Evolutionary conservation across 1,284 basidiomycete genomes (phyloP), one percentile per base, ranked within the genome.

Genomic region (Leucoagaricus sp.): DNA sequence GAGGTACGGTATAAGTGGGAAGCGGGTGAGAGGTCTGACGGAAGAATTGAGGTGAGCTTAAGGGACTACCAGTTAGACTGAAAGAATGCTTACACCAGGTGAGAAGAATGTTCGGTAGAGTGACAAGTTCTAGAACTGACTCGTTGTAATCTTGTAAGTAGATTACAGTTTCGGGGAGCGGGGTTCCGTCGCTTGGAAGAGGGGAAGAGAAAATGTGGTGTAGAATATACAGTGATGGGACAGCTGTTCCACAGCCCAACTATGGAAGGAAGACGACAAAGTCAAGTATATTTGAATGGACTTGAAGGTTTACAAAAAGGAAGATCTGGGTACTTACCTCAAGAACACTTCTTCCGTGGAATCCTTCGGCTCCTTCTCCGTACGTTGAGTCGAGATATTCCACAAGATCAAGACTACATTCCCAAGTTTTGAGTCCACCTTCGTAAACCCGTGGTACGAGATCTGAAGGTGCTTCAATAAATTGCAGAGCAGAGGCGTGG

Each of bases 361-460:
- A 64, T 46, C 84, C 83, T 4, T 63, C 61, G n/a, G 72, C 55
- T 59, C 47, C n/a, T 47, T 46, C 55, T 59, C 47, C n/a, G 45
- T 46, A 53, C 42, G 2, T 59, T 50, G 6, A 60, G 63, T 76
- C 72, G 28, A 85, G 72, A 63, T 82, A 85, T 42, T 77, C 79
- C 0, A 90, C 91, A 0, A 99, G 79, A 71, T 98, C 96, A 13
- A 96, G 72, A 34, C 93, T 91, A 61, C 94, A 97, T 71, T 99
- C 96, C 96, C 96, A 99, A 2, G 95, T 98, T 73, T 98, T 98
- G 55, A 99, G 71, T 0, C 96, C 96, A 13, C 96, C 96, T 73
- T 98, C 96, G 67, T 99, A 98, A 0, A 95, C 81, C 0, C 94
- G 89, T 1, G 95, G 93, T 9, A 98, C 84, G 10, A 99, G 82